Base-by-base conservation (phyloP, 495 filamentous ascomycete genomes). In the Margaritispora aquatica region DNA sequence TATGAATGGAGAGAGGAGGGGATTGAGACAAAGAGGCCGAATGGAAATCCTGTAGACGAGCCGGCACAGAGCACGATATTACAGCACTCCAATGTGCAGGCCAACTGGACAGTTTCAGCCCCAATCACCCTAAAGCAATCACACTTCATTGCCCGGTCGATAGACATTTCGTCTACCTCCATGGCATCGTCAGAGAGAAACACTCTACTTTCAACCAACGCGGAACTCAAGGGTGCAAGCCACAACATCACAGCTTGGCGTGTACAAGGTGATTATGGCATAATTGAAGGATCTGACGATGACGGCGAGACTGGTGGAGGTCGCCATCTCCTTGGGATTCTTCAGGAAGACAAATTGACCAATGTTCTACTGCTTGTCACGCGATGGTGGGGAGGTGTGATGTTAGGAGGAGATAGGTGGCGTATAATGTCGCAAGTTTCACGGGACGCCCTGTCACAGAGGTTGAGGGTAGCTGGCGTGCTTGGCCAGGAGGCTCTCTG, bases 291-390 rank as follows among this genome's bases (percentile, higher is more conserved):
- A 66, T 89, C 83, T 58, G 90, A 96, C 61, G 93, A 97, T 66
- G 94, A 98, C 69, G 94, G 94, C 8, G 94, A 98, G 75, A 85
- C 83, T 10, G 92, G 90, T 24, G 90, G 88, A 24, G 94, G 94
- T 5, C 83, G 84, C 0, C 80, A 94, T 24, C 70, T 97, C 64
- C 76, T 96, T 22, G 83, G 88, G 70, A 71, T 96, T 48, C 78
- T 98, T 79, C 85, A 91, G 70, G 72, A 90, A 60, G 86, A 88
- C 78, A 81, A 88, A 69, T 84, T 90, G 1, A 86, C 86, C 74
- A 81, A 91, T 73, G 86, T 89, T 1, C 77, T 96, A 17, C 88
- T 98, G 5, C 90, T 98, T 20, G 88, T 98, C 49, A 88, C 87
- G 31, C 77, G 94, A 26, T 98, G 94, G 94, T 97, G 90, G 69